phyloP scores from a whole-genome alignment of 169 alveolate genomes.

The Perkinsus olseni region DNA sequence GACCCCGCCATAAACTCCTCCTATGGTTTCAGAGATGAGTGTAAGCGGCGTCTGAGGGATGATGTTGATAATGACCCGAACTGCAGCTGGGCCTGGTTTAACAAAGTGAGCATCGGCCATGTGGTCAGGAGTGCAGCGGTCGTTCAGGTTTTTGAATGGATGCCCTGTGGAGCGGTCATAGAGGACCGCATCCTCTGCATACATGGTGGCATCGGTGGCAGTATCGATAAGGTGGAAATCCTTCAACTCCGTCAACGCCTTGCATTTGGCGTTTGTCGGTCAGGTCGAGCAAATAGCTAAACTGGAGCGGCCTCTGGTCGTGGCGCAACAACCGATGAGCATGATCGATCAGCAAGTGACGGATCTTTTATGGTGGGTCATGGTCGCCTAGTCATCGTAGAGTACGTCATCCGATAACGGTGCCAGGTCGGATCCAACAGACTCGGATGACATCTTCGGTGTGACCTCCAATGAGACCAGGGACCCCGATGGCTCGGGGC shows the following conservation, averaged over 20 bases:
- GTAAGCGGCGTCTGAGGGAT: slow-evolving; percentile 91
- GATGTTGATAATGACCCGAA: slow-evolving; percentile 77
- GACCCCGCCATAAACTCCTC: slow-evolving; percentile 95
- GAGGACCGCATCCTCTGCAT: slow-evolving; percentile 94
- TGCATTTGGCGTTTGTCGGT: background rate
- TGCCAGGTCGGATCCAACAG: slow-evolving; percentile 90
- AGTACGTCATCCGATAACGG: no score
- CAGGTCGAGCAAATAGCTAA: slow-evolving; percentile 73
- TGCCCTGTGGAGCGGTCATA: slow-evolving; percentile 97
- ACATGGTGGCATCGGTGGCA: slow-evolving; percentile 98
- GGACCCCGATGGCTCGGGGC: slow-evolving; percentile 98
- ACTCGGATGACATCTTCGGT: slow-evolving; percentile 92
- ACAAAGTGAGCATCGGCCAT: slow-evolving; percentile 55
- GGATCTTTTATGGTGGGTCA: slow-evolving; percentile 78
- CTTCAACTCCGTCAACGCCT: background rate
- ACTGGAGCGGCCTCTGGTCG: slow-evolving; percentile 85
- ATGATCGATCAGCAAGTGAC: slow-evolving; percentile 57
- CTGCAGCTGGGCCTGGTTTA: slow-evolving; percentile 85
- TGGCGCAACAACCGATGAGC: slow-evolving; percentile 69
- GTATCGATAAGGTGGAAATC: slow-evolving; percentile 60
- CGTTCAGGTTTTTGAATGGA: slow-evolving; percentile 77
- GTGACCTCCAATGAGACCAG: slow-evolving; percentile 93
- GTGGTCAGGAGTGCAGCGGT: background rate
- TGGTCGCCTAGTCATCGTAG: no score
- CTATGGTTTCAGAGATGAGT: slow-evolving; percentile 98